phyloP scores from a whole-genome alignment of 2,329 filamentous ascomycete species.

The Fonsecaea monophora region DNA sequence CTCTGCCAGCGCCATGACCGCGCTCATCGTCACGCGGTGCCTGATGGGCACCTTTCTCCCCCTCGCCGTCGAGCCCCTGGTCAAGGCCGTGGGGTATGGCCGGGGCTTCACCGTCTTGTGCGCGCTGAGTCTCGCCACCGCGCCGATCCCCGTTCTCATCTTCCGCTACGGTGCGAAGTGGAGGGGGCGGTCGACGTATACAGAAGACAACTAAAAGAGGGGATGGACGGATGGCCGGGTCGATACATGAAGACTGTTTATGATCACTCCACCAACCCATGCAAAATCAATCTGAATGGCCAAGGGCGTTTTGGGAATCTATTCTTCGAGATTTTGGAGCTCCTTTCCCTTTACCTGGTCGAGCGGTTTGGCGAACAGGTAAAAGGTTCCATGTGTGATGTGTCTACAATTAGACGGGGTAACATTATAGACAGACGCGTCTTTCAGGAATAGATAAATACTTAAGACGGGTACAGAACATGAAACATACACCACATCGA shows the following conservation, averaged over 20 bases:
- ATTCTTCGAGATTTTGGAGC: background rate
- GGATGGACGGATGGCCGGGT: background rate
- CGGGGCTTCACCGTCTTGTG: slow-evolving; percentile 39
- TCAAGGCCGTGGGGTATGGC: slow-evolving; percentile 37
- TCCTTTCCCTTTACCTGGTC: too few relatives aligned
- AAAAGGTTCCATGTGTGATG: too few relatives aligned
- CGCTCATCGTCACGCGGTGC: slow-evolving; percentile 39
- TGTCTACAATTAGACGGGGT: too few relatives aligned
- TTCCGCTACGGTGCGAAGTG: slow-evolving; percentile 34
- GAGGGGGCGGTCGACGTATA: slow-evolving; percentile 35
- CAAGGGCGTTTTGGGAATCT: background rate
- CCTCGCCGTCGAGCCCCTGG: slow-evolving; percentile 35
- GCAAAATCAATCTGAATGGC: background rate
- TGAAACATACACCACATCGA: too few relatives aligned
- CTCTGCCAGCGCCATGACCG: slow-evolving; percentile 52
- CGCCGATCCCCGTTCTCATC: slow-evolving; percentile 37
- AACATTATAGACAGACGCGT: too few relatives aligned
- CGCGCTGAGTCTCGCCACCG: slow-evolving; percentile 27
- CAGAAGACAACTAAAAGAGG: slow-evolving; percentile 25
- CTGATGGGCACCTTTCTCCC: slow-evolving; percentile 41
- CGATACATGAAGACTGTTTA: background rate
- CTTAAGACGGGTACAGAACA: too few relatives aligned
- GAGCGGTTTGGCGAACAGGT: too few relatives aligned
- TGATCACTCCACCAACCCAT: background rate
- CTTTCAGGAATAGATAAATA: too few relatives aligned